Base-by-base conservation (phyloP, 176 grass and related monocot species). In the Phoenix dactylifera region DNA sequence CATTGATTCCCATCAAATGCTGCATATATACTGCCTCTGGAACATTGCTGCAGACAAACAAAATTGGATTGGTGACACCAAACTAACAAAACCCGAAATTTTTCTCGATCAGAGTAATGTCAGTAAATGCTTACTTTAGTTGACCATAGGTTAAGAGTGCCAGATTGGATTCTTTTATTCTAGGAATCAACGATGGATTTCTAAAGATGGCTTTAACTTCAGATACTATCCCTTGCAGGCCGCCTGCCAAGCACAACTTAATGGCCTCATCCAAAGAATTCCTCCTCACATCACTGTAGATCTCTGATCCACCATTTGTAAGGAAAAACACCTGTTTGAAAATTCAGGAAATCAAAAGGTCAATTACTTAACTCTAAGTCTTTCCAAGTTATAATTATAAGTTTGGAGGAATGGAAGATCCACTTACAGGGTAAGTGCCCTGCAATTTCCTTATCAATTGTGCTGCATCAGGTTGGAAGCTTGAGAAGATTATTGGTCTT, bases 1-100 rank as follows among this genome's bases (percentile, higher is more conserved):
- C 84, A 10, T 80, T 85, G 55, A 97, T 70, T 2, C 92, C 92
- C 87, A 97, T 82, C 20, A 97, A 59, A 52, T 91, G 87, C 70
- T 97, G 92, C 80, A 91, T 87, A 73, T 91, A 89, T 57, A 91
- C 92, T 0, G 84, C 83, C 71, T 91, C 84, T 0, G 92, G 87
- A 62, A 97, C 92, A 57, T 97, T 97, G 17, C 92, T 97, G 83
- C 59, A 58, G 18, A 54, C 20, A 57, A 19, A 1, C 16, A 30
- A 60, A 10, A 12, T 25, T 62, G 5, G 12, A 15, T 51, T 16
- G 17, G 15, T 22, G 55, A 12, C 15, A 51, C 16, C 3, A 50
- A 20, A 29, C 35, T 14, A 44, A 44, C 2, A 44, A 44, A 44
- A 44, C 10, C 10, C 10, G 14, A 44, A 9, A 44, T 44, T 12